These are phyloP conservation scores for Teunomyces aglyptinius DNA, from an alignment of 805 yeast genomes.

Conservation along the genomic window DNA sequence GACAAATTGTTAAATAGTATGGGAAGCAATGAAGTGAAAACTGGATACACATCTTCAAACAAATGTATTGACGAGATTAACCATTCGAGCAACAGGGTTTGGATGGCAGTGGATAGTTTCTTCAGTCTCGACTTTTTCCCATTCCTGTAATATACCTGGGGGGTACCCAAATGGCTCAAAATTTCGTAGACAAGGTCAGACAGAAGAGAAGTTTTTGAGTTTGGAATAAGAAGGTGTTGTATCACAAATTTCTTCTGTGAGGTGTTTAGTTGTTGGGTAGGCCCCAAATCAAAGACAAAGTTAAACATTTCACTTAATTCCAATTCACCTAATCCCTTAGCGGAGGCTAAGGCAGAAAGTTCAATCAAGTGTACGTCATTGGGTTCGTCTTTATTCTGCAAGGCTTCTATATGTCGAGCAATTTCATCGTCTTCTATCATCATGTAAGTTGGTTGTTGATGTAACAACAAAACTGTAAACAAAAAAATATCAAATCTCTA, in stretches of 20 bases:
- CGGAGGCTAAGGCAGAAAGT: background rate
- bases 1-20: conserved; percentile 11
- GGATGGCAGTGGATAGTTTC: conserved; percentile 2
- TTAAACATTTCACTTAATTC: conserved; percentile 2
- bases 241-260: conserved; percentile 4
- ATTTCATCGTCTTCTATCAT: background rate
- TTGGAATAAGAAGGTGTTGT: conserved; percentile 5
- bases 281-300: conserved; percentile 1
- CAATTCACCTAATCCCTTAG: background rate
- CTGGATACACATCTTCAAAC: conserved; percentile 3
- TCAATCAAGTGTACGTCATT: background rate
- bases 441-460: background rate
- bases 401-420: conserved; percentile 2
- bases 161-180: conserved; percentile 11
- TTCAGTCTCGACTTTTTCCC: conserved; percentile 7
- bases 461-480: background rate
- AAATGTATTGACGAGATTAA: conserved; percentile 8
- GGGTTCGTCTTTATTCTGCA: background rate
- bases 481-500: background rate
- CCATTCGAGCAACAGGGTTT: conserved; percentile 13
- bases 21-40: conserved; percentile 7
- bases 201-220: background rate
- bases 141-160: conserved; percentile 7
- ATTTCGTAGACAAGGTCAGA: conserved; percentile 8
- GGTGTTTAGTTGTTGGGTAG: background rate